A percentile compares a stretch with the other conserved stretches of the same genome.
phyloP scores from a whole-genome alignment of 129 eudicot species.

The Artemisia argyi region DNA sequence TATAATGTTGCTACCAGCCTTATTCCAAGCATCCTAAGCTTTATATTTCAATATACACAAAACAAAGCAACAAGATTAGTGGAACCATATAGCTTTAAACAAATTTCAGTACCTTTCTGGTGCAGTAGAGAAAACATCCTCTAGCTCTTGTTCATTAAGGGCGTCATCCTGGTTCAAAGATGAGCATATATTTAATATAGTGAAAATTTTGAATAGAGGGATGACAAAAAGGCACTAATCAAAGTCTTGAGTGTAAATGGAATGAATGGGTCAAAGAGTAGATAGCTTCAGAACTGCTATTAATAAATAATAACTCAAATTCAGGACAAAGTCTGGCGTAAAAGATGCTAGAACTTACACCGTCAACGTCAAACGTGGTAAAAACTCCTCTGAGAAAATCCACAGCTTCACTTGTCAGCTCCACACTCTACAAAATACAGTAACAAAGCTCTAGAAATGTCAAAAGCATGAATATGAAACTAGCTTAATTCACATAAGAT shows the following conservation, averaged over 20 bases:
- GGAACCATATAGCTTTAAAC: slow-evolving; percentile 10
- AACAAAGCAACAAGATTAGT: neutral
- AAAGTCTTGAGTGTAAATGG: neutral
- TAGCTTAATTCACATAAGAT: slow-evolving; percentile 3
- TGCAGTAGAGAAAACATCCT: slow-evolving; percentile 90
- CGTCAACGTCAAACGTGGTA: slow-evolving; percentile 62
- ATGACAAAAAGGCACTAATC: neutral
- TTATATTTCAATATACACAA: no score
- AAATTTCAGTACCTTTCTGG: slow-evolving; percentile 75
- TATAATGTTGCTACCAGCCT: neutral
- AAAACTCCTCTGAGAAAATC: slow-evolving; percentile 72
- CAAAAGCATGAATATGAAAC: slow-evolving; percentile 7
- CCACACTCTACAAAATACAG: slow-evolving; percentile 74
- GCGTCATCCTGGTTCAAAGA: slow-evolving; percentile 68
- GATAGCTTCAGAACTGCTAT: no score
- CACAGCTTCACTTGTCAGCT: slow-evolving; percentile 85
- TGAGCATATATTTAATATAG: slow-evolving; percentile 10
- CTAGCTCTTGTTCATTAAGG: slow-evolving; percentile 68
- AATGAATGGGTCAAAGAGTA: no score
- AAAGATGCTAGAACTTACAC: slow-evolving; percentile 53
- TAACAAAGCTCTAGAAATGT: slow-evolving; percentile 9
- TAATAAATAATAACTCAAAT: no score
- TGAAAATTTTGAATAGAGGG: neutral
- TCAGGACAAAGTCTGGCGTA: neutral
- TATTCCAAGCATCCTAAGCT: no score